These are phyloP conservation scores for Saksenaea vasiformis DNA, from an alignment of 371 early-diverging fungal species.

Conservation along the genomic window DNA sequence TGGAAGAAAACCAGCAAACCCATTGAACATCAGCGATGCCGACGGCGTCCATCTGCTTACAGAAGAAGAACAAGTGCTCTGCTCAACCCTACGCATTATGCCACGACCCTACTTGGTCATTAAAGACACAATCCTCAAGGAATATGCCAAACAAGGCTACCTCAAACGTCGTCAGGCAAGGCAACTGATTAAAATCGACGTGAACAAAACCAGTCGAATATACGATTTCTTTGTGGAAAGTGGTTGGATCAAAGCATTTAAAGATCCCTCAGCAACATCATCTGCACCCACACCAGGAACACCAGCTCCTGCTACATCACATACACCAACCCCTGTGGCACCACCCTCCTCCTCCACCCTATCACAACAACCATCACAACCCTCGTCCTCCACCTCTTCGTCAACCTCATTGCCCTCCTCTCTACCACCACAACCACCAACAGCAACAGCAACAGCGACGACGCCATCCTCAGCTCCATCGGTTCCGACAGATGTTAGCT, in stretches of 20 bases:
- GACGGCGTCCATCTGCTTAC: constrained; percentile 89
- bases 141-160: constrained; percentile 74
- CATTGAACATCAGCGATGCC: constrained; percentile 77
- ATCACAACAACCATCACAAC: background rate
- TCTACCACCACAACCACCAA: background rate
- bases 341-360: background rate
- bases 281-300: background rate
- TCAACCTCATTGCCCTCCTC: background rate
- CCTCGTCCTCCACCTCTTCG: background rate
- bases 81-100: constrained; percentile 79
- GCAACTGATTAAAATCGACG: constrained; percentile 85
- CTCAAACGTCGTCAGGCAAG: constrained; percentile 78
- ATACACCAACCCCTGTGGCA: background rate
- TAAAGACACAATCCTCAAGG: constrained; percentile 86
- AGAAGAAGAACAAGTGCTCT: constrained; percentile 78
- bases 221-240: constrained; percentile 90
- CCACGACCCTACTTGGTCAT: constrained; percentile 87
- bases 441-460: background rate
- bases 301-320: background rate
- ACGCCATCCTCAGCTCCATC: background rate
- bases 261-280: constrained; percentile 27
- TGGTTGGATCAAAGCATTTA: constrained; percentile 82
- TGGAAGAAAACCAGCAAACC: constrained; percentile 61
- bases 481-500: background rate
- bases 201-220: constrained; percentile 79